Conservation (phyloP, 768 basidiomycete genomes). For the Termitomyces sp. region DNA sequence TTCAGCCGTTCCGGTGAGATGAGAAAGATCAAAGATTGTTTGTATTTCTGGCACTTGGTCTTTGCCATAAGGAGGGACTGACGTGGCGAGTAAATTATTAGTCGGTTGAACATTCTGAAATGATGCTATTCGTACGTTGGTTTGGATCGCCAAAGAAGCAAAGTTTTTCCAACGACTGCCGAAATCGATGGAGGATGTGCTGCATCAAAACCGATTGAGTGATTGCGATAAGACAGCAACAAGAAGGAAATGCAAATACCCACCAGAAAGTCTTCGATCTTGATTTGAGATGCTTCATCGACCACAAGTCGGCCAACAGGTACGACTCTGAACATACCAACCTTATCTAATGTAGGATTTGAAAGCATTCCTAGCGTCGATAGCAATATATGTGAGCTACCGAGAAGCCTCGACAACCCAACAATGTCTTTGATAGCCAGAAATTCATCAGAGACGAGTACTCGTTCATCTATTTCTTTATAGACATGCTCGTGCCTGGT, state of each 20-base stretch:
- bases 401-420: slow-evolving; percentile 23
- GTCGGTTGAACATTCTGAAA: neutral
- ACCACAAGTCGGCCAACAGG: slow-evolving; percentile 44
- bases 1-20: slow-evolving; percentile 24
- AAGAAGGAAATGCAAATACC: slow-evolving; percentile 1
- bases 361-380: slow-evolving; percentile 49
- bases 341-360: slow-evolving; percentile 31
- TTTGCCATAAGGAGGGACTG: slow-evolving; percentile 50
- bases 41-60: slow-evolving; percentile 30
- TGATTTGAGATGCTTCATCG: slow-evolving; percentile 54
- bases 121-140: slow-evolving; percentile 33
- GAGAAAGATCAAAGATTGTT: slow-evolving; percentile 43
- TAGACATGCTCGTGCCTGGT: slow-evolving; percentile 51
- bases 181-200: slow-evolving; percentile 40
- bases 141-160: slow-evolving; percentile 52
- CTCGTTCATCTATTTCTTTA: slow-evolving; percentile 19
- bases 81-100: neutral
- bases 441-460: slow-evolving; percentile 40
- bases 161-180: slow-evolving; percentile 30
- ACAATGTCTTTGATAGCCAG: slow-evolving; percentile 14
- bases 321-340: slow-evolving; percentile 28
- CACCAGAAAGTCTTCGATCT: slow-evolving; percentile 43
- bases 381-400: slow-evolving; percentile 29
- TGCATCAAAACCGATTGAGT: slow-evolving; percentile 11
- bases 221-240: neutral